Evolutionary conservation across 1,284 basidiomycete genomes (phyloP).

Genomic region (Sporisorium graminicola): DNA sequence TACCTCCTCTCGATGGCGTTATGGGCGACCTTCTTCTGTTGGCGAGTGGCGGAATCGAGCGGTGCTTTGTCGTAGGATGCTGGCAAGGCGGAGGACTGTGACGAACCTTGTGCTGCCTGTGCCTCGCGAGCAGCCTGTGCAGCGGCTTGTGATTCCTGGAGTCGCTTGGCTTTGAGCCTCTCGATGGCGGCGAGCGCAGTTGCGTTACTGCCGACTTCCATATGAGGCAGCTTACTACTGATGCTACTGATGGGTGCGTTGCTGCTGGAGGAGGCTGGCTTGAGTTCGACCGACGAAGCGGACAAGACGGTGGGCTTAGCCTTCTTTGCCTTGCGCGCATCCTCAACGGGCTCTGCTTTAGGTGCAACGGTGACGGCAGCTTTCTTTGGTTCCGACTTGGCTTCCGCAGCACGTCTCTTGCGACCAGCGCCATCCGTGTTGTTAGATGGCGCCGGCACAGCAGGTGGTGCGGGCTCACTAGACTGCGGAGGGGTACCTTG

Average conservation of each 20-base stretch:
- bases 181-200: constrained; percentile 57
- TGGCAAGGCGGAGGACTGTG: background rate
- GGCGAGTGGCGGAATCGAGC: constrained; percentile 39
- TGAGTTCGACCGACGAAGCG: constrained; percentile 6
- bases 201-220: constrained; percentile 60
- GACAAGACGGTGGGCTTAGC: constrained; percentile 18
- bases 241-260: constrained; percentile 20
- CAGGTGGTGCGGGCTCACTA: background rate
- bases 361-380: constrained; percentile 13
- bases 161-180: constrained; percentile 52
- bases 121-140: constrained; percentile 29
- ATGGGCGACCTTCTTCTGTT: constrained; percentile 65
- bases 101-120: constrained; percentile 8
- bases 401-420: constrained; percentile 23
- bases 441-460: background rate
- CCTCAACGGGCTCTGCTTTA: constrained; percentile 1
- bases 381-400: constrained; percentile 17
- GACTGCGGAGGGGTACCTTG: background rate
- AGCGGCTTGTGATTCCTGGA: constrained; percentile 43
- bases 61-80: constrained; percentile 25
- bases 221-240: constrained; percentile 54
- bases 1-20: constrained; percentile 68
- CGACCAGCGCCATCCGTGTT: background rate
- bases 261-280: constrained; percentile 6
- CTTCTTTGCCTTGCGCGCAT: constrained; percentile 36